These are phyloP conservation scores for Hyparrhenia diplandra DNA, from an alignment of 176 grass and related monocot species.

Conservation along the genomic window DNA sequence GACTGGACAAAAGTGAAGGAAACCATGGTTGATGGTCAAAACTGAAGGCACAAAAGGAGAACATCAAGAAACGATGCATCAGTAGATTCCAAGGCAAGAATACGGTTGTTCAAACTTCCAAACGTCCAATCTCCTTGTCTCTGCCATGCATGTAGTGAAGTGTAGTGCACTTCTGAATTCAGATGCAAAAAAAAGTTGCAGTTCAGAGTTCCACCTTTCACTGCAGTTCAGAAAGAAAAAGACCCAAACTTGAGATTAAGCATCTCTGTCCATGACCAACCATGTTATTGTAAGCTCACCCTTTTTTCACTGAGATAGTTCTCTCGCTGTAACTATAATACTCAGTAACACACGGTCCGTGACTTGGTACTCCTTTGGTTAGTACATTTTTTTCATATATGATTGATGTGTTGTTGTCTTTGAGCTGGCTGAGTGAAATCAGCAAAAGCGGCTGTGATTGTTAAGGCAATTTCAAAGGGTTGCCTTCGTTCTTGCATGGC, in stretches of 20 bases:
- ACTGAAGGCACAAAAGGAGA: constrained; percentile 18
- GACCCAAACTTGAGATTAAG: not conserved
- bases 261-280: not conserved
- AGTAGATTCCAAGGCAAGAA: constrained; percentile 41
- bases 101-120: constrained; percentile 9
- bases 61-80: not conserved
- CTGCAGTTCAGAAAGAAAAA: not conserved
- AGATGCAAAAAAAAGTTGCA: constrained; percentile 5
- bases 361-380: not conserved
- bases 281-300: constrained; percentile 20
- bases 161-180: constrained; percentile 28
- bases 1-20: not conserved
- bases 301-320: not conserved
- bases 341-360: not conserved
- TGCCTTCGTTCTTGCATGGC: constrained; percentile 24
- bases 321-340: constrained; percentile 23
- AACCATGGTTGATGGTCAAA: not conserved
- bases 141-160: constrained; percentile 27
- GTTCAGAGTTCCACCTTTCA: not conserved
- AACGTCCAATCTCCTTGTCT: constrained; percentile 13
- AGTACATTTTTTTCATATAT: too few species aligned
- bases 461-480: too few species aligned
- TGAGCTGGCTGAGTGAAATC: not conserved
- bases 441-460: not conserved
- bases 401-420: too few species aligned